Evolutionary conservation across 164 flowering plant genomes (phyloP).

Genomic region (Piper longum): DNA sequence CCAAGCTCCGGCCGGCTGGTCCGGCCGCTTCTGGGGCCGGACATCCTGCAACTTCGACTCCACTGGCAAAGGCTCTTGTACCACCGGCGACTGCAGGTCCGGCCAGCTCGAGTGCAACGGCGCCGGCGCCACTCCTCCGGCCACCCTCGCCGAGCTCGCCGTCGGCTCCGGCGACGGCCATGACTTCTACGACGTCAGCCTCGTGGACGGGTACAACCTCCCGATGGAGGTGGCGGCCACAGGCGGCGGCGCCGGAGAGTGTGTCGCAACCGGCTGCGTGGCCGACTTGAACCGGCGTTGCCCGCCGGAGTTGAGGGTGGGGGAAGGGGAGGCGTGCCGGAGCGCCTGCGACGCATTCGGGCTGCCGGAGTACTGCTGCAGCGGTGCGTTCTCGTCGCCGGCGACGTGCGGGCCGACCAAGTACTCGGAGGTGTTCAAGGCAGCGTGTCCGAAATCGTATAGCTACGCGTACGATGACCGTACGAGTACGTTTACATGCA

Average conservation of each 20-base stretch:
- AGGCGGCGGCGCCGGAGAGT: constrained; percentile 26
- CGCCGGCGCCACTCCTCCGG: constrained; percentile 57
- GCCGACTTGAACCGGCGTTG: constrained; percentile 31
- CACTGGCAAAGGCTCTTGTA: constrained; percentile 40
- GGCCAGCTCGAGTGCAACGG: constrained; percentile 60
- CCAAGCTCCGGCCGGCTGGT: constrained; percentile 45
- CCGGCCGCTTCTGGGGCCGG: constrained; percentile 78
- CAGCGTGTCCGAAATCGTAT: constrained; percentile 51
- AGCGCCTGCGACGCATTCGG: constrained; percentile 69
- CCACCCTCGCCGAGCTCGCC: constrained; percentile 67
- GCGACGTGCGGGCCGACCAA: constrained; percentile 38
- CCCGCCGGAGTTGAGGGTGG: constrained; percentile 20
- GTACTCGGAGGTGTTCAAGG: constrained; percentile 47
- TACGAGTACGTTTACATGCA: constrained; percentile 42
- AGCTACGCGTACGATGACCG: constrained; percentile 62
- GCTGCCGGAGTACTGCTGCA: constrained; percentile 50
- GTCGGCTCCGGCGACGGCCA: constrained; percentile 27
- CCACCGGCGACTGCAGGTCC: constrained; percentile 61
- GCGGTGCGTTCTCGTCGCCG: constrained; percentile 40
- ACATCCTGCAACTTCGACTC: constrained; percentile 59
- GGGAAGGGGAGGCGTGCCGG: constrained; percentile 36
- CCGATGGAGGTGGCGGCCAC: constrained; percentile 50
- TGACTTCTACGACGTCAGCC: constrained; percentile 71
- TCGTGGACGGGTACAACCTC: constrained; percentile 77
- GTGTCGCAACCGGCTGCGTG: constrained; percentile 56